Base-by-base conservation (phyloP, 148 eudicot genomes). In the Persicaria maculosa region DNA sequence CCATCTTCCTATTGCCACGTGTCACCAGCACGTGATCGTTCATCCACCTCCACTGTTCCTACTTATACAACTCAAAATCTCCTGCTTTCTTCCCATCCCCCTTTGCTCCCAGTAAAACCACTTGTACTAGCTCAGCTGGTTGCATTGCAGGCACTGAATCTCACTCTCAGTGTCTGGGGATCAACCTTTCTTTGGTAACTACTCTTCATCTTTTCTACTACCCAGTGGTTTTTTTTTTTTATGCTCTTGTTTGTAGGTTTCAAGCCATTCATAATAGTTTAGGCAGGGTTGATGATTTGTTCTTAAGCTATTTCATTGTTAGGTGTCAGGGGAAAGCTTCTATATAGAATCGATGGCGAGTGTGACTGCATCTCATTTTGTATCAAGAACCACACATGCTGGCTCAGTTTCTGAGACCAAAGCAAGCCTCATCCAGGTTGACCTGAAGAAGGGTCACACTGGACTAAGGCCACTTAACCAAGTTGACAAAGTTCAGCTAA, bases 401-500 rank as follows among this genome's bases (percentile, higher is more conserved):
- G 52, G 25, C 7, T 70, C 73, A 70, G 25, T 17, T 47, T 20
- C 71, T 12, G 71, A 67, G 47, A 40, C 14, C 71, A 67, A 67
- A 67, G 44, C 73, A 70, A n/a, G 36, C 53, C 36, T 70, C 2
- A n/a, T 47, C 14, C 73, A 44, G 31, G 14, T 67, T 67, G 71
- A 67, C 7, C 71, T 67, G n/a, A 67, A 67, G 46, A 70, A 70
- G 73, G 22, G 10, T 70, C 73, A 70, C 15, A 44, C 1, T 70
- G 73, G 73, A 5, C 73, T 70, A 9, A 70, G 73, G 36, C 52
- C 50, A 70, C 73, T 70, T 20, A 70, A 70, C 53, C 73, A 70
- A 70, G 17, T 70, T n/a, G 73, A 70, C 73, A 45, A 64, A 20
- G 45, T 14, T 36, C 81, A 72, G 61, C 57, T 73, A 61, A 78